These are phyloP conservation scores for Sextonia rubra DNA, from an alignment of 164 flowering plant species.

Conservation along the genomic window DNA sequence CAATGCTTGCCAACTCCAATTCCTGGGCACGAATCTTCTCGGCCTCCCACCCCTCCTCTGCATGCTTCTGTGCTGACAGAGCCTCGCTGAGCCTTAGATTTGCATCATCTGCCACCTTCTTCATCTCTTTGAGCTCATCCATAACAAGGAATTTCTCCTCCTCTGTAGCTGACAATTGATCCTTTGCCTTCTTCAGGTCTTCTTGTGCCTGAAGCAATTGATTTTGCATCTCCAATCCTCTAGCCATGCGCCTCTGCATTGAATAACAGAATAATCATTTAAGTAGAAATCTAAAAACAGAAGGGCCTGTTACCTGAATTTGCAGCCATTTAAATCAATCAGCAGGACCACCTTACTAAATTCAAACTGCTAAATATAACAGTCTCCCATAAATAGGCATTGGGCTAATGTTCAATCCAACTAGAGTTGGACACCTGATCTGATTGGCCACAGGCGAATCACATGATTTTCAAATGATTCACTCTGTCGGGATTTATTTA, in stretches of 20 bases:
- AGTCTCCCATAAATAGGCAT: too few species aligned
- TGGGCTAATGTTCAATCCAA: too few species aligned
- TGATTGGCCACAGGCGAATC: too few species aligned
- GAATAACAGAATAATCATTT: background rate
- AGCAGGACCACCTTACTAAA: too few species aligned
- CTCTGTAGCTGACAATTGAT: constrained; percentile 26
- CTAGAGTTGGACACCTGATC: too few species aligned
- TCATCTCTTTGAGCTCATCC: constrained; percentile 40
- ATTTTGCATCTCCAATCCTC: constrained; percentile 32
- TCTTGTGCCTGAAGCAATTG: constrained; percentile 32
- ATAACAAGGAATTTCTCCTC: constrained; percentile 36
- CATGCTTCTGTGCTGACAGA: constrained; percentile 14
- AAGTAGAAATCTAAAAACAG: background rate
- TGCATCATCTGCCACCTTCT: constrained; percentile 35
- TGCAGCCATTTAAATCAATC: too few species aligned
- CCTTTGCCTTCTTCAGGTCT: constrained; percentile 29
- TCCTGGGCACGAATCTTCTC: constrained; percentile 13
- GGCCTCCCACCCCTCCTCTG: constrained; percentile 8
- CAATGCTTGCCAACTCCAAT: constrained; percentile 24
- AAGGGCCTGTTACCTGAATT: too few species aligned
- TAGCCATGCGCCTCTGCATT: constrained; percentile 15
- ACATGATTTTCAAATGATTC: too few species aligned
- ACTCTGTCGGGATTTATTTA: too few species aligned
- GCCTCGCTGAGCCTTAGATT: constrained; percentile 30
- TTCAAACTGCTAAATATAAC: too few species aligned